Evolutionary conservation across 2,329 filamentous ascomycete species (phyloP), one percentile per base, ranked within the genome.

Genomic region (Nectriaceae sp.): DNA sequence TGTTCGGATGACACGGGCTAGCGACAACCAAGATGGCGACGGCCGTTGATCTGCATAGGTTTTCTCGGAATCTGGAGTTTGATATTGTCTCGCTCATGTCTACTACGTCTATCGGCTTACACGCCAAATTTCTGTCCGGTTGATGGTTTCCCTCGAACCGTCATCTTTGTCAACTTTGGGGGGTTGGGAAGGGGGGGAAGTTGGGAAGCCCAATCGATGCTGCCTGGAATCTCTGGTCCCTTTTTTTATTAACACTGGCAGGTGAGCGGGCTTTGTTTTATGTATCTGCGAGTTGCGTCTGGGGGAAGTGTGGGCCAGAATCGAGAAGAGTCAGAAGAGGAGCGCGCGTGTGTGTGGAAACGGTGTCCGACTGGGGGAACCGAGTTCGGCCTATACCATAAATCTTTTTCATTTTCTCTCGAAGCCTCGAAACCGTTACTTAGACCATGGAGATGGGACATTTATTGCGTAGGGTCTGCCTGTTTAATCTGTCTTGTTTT

Each of bases 321-420:
- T 31, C 26, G 8, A 49, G 52, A 59, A 52, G 50, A 59, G 24
- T 59, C 59, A 53, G 59, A 55, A 53, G 56, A 49, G 50, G 47
- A n/a, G n/a, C n/a, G n/a, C 45, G 58, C 53, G 43, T 62, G 56
- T 59, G 57, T 51, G 53, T 58, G 57, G 56, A 59, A 53, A 54
- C 53, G 58, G 59, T 52, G 51, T 44, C 50, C 44, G 59, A 21
- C 52, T 56, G 47, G 55, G 59, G 47, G 46, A 57, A 60, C 54
- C 52, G 39, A 46, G 58, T 51, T 48, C 33, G 60, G 53, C 65
- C 68, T 73, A 73, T 70, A 72, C 73, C 67, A 74, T 75, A 73
- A 67, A 75, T 74, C 66, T 72, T 74, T n/a, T 69, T 73, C 65
- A 61, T 71, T 74, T 74, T 72, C 65, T 67, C 65, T 67, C 59